Conservation (phyloP, 345 rosid genomes). For the Euphorbia lathyris region DNA sequence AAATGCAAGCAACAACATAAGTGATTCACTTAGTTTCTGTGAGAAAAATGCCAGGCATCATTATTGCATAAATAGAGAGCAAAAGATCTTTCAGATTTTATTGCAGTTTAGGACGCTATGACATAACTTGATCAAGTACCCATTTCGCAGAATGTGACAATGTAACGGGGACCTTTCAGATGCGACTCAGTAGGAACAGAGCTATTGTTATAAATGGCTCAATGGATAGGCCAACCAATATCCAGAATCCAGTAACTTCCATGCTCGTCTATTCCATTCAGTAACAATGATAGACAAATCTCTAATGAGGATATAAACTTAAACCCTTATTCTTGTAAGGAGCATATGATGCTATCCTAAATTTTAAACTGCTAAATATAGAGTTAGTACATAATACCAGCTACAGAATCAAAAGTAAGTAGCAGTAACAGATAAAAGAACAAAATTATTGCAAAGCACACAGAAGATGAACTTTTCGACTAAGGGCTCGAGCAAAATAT, state of each 20-base stretch:
- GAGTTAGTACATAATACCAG: constrained; percentile 2
- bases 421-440: not conserved
- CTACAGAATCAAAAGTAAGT: not conserved
- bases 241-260: not conserved
- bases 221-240: not conserved
- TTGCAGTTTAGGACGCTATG: no score
- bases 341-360: not conserved
- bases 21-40: not conserved
- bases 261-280: not conserved
- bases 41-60: not conserved
- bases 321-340: not conserved
- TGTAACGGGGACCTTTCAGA: not conserved
- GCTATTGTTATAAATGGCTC: not conserved
- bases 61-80: no score
- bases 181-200: no score
- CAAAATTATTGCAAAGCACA: not conserved
- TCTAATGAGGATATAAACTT: not conserved
- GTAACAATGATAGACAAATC: not conserved
- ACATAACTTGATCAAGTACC: no score
- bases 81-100: no score
- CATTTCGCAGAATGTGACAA: not conserved
- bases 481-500: not conserved
- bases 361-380: not conserved
- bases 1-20: not conserved
- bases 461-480: not conserved